Base-by-base conservation (phyloP, 2,329 filamentous ascomycete genomes). In the Neonectria coccinea region DNA sequence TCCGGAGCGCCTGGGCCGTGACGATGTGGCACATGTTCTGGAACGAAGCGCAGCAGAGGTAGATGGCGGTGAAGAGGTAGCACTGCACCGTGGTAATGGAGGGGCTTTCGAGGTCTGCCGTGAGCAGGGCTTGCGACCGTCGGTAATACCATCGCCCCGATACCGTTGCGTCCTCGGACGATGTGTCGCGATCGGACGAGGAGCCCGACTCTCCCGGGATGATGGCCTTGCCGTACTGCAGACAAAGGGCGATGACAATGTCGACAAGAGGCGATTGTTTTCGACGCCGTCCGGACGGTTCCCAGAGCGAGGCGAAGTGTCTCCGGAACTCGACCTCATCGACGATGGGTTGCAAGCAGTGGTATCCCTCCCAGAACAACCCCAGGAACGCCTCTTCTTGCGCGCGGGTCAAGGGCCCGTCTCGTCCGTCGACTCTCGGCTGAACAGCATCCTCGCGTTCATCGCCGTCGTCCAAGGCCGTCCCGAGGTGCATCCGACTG, bases 201-300 rank as follows among this genome's bases (percentile, higher is more conserved):
- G 58, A 51, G 4, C 53, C 14, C 22, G 48, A 50, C 18, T 56
- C 56, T 4, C 58, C 45, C 1, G 72, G 65, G 2, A 73, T 65
- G 50, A 74, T 68, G 10, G 71, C 62, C 7, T 74, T 73, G 48
- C 80, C 79, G 42, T 82, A 81, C 70, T 86, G 84, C 77, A 87
- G 82, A 64, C 82, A 84, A 10, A 86, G 60, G 0, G 85, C 85
- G 16, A 87, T 71, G 36, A 86, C 74, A 25, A 86, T 85, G 62
- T 87, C 85, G 1, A 84, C 82, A 0, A 87, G 76, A 2, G 85
- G 79, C 3, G 84, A 87, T 2, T 80, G 76, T 57, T 79, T 79
- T 7, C 84, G 77, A 8, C 64, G 60, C 9, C 63, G 59, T 11
- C 69, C 62, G 9, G 68, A 55, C 1, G 67, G 64, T 59, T 59